These are phyloP conservation scores for Monosporascus sp. DNA, from an alignment of 2,329 filamentous ascomycete genomes.

Conservation along the genomic window DNA sequence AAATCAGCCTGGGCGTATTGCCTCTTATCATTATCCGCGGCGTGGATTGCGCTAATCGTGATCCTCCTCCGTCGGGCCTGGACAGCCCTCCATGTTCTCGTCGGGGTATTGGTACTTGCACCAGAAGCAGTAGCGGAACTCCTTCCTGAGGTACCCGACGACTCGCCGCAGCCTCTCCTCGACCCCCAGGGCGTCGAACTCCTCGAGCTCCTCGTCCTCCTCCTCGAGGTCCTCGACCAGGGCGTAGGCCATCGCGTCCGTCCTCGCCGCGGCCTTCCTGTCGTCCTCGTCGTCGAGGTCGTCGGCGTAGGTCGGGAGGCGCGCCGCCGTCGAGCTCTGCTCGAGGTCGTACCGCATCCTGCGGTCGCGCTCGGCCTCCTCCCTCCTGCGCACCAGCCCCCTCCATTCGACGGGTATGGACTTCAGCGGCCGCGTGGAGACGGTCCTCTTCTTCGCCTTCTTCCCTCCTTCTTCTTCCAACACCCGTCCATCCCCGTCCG, in stretches of 20 bases:
- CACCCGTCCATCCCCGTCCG: slow-evolving; percentile 11
- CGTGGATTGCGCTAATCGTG: slow-evolving; percentile 40
- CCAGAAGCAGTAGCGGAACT: slow-evolving; percentile 88
- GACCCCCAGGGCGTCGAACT: slow-evolving; percentile 66
- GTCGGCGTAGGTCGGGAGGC: slow-evolving; percentile 63
- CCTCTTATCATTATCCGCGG: background rate
- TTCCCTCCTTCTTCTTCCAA: slow-evolving; percentile 8
- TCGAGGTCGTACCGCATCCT: slow-evolving; percentile 62
- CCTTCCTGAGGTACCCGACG: slow-evolving; percentile 63
- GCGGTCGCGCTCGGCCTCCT: slow-evolving; percentile 64
- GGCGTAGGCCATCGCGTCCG: slow-evolving; percentile 45
- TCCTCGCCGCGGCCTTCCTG: slow-evolving; percentile 59
- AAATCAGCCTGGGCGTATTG: background rate
- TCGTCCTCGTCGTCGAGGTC: slow-evolving; percentile 69
- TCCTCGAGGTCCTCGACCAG: slow-evolving; percentile 67
- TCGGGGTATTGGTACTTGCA: slow-evolving; percentile 82
- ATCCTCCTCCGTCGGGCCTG: slow-evolving; percentile 81
- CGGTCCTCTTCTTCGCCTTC: slow-evolving; percentile 30
- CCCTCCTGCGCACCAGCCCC: slow-evolving; percentile 63
- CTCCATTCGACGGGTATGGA: slow-evolving; percentile 77
- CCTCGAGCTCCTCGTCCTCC: slow-evolving; percentile 74
- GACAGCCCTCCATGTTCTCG: slow-evolving; percentile 76
- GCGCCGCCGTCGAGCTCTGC: slow-evolving; percentile 49
- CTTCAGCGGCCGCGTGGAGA: slow-evolving; percentile 48
- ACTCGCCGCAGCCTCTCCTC: slow-evolving; percentile 62